phyloP scores from a whole-genome alignment of 352 stramenopile species.

The Phytophthora sp. region DNA sequence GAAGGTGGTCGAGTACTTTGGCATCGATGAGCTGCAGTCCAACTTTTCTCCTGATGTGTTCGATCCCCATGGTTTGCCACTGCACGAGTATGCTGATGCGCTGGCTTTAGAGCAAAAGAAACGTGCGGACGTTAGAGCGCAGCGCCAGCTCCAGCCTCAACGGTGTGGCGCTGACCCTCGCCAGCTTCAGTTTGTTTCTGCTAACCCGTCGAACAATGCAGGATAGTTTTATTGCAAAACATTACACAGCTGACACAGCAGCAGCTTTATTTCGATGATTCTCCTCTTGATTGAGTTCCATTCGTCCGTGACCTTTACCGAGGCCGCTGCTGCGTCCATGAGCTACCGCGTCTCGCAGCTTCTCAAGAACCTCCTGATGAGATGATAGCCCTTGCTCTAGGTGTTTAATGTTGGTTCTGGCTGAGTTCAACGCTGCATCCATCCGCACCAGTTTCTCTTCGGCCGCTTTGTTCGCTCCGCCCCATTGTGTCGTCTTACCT shows the following conservation, averaged over 20 bases:
- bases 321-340: slow-evolving; percentile 51
- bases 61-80: slow-evolving; percentile 65
- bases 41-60: slow-evolving; percentile 75
- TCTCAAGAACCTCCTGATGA: slow-evolving; percentile 17
- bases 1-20: slow-evolving; percentile 88
- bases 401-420: slow-evolving; percentile 12
- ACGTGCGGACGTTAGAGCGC: slow-evolving; percentile 43
- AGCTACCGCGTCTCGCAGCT: slow-evolving; percentile 34
- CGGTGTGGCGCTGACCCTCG: slow-evolving; percentile 12
- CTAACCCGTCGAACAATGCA: slow-evolving; percentile 21
- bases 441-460: slow-evolving; percentile 47
- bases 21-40: slow-evolving; percentile 81
- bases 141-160: slow-evolving; percentile 47
- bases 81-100: slow-evolving; percentile 76
- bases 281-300: slow-evolving; percentile 14
- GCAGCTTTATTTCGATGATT: slow-evolving; percentile 20
- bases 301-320: slow-evolving; percentile 46
- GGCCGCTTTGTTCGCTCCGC: slow-evolving; percentile 51
- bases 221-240: slow-evolving; percentile 5
- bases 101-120: slow-evolving; percentile 73
- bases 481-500: slow-evolving; percentile 62
- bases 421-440: slow-evolving; percentile 29
- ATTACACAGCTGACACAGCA: slow-evolving; percentile 23
- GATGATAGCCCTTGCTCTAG: slow-evolving; percentile 23
- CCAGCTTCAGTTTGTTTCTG: slow-evolving; percentile 33